Evolutionary conservation across 1,284 basidiomycete genomes (phyloP), one percentile per base, ranked within the genome.

Genomic region (Irpex lacteus): DNA sequence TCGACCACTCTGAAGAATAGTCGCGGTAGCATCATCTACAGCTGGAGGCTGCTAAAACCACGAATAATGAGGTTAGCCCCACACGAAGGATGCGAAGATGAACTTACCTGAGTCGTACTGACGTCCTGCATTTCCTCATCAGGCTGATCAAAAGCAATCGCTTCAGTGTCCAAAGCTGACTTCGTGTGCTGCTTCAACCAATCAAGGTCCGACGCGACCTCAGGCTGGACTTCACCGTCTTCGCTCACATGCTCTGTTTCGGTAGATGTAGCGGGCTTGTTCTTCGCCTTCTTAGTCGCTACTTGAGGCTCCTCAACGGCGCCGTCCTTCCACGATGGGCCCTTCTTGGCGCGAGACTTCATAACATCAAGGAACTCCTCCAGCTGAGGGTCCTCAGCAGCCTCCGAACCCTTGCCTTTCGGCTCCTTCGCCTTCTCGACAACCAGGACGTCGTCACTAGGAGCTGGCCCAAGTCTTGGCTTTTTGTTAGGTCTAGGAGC

Each of bases 1-100:
- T 1, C 97, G 88, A 0, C 88, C 86, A 0, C 94, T 95, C 63
- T 86, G 84, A 26, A 92, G 79, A 63, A 98, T 95, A 0, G 87
- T 88, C 37, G 85, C 81, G 66, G 80, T 85, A 0, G 80, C 79
- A 1, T 81, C 73, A 60, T 89, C 83, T 34, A 74, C 70, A 19
- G 70, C 62, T 3, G 74, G 64, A 2, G 66, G 50, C 1, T 69
- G 44, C 2, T 40, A 34, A 37, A 53, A 59, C 19, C 15, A 32
- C 53, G 49, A 63, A 52, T 19, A 37, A 53, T 47, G 11, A 50
- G 47, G 47, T 37, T 50, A 38, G 50, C 19, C 2, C 50, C 15
- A 18, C 50, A 52, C 8, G 50, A n/a, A 52, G 50, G 15, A 19
- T n/a, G 18, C 15, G 19, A 18, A 52, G 38, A 32, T 18, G 60